Evolutionary conservation across 176 grass and related monocot genomes (phyloP).

Genomic region (Eragrostis curvula): DNA sequence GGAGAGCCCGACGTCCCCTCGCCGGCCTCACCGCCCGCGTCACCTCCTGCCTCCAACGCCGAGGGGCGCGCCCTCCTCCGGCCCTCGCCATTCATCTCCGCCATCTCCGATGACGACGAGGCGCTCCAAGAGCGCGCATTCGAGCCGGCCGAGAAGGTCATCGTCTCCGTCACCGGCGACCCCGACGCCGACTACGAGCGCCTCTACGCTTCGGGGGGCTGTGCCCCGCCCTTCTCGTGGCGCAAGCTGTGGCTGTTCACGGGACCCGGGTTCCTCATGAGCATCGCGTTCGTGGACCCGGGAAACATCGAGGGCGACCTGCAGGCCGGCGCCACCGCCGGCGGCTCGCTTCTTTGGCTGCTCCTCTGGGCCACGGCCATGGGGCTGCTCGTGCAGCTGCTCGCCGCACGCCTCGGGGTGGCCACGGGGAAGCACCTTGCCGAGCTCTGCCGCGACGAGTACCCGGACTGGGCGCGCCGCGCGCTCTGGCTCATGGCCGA

Average conservation of each 20-base stretch:
- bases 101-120: constrained; percentile 21
- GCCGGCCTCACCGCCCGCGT: no score
- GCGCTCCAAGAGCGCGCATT: constrained; percentile 56
- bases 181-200: constrained; percentile 28
- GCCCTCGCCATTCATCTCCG: not conserved
- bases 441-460: constrained; percentile 89
- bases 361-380: constrained; percentile 80
- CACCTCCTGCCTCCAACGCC: not conserved
- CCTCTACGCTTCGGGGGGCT: not conserved
- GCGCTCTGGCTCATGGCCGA: constrained; percentile 89
- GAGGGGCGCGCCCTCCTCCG: constrained; percentile 63
- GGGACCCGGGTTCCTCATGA: constrained; percentile 84
- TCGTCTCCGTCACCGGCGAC: constrained; percentile 48
- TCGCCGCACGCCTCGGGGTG: constrained; percentile 77
- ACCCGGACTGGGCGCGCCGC: constrained; percentile 67
- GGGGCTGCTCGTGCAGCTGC: constrained; percentile 84
- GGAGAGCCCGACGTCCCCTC: not conserved
- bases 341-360: constrained; percentile 75
- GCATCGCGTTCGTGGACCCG: constrained; percentile 89
- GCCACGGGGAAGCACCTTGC: constrained; percentile 81
- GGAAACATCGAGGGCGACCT: constrained; percentile 91
- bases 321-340: constrained; percentile 70
- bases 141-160: constrained; percentile 57
- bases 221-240: constrained; percentile 70
- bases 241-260: constrained; percentile 85